A percentile compares a stretch with the other conserved stretches of the same genome.
These are phyloP conservation scores for Willaertia magna DNA, from an alignment of 208 protist species.

Conservation along the genomic window DNA sequence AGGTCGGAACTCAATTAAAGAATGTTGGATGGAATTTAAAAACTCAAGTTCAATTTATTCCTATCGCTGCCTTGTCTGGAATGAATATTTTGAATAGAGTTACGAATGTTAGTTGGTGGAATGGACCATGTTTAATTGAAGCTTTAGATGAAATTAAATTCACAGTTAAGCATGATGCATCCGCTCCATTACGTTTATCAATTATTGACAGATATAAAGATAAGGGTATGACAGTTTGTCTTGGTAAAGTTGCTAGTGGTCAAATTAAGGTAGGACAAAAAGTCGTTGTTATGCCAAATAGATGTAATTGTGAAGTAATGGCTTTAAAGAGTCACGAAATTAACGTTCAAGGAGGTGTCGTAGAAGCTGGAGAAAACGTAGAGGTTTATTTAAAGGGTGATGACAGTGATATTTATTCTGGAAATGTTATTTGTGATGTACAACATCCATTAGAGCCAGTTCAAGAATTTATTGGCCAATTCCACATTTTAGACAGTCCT, in stretches of 20 bases:
- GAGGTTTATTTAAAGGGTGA: neutral
- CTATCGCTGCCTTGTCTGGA: slow-evolving; percentile 81
- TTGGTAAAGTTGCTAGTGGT: slow-evolving; percentile 86
- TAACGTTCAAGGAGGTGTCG: neutral
- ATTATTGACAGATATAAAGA: slow-evolving; percentile 87
- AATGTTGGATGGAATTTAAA: slow-evolving; percentile 75
- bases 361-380: neutral
- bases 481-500: neutral
- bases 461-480: slow-evolving; percentile 8
- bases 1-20: slow-evolving; percentile 85
- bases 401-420: neutral
- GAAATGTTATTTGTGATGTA: neutral
- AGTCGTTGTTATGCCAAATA: slow-evolving; percentile 44
- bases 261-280: slow-evolving; percentile 65
- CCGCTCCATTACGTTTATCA: slow-evolving; percentile 74
- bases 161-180: slow-evolving; percentile 52
- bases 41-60: slow-evolving; percentile 80
- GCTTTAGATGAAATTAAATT: slow-evolving; percentile 63
- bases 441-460: neutral
- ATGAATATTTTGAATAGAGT: slow-evolving; percentile 68
- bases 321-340: neutral
- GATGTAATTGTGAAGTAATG: neutral
- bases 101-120: slow-evolving; percentile 61
- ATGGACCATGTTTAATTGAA: slow-evolving; percentile 72
- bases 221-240: slow-evolving; percentile 71